Base-by-base conservation (phyloP, 75 land plant genomes). In the Cupressus sempervirens region DNA sequence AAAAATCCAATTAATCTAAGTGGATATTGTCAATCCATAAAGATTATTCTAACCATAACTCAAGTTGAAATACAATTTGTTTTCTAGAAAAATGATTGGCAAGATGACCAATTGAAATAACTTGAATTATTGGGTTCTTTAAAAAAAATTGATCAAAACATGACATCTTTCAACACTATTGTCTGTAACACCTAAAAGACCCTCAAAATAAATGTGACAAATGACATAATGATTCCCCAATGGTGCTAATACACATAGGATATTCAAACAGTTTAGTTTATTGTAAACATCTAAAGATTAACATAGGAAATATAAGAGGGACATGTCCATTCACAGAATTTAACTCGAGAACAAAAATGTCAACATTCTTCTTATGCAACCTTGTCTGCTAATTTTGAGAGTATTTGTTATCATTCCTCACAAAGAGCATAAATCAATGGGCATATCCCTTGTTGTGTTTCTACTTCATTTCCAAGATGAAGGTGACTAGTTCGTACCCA, bases 401-500 rank as follows among this genome's bases (percentile, higher is more conserved):
- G 72, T 23, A 91, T 93, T 32, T 87, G 90, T 34, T 91, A 90
- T 98, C 99, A 97, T 82, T 91, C 91, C 30, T 90, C 92, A 86
- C 95, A 94, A 9, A 97, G 88, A 2, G 89, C 82, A 86, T 92
- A 95, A 41, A 96, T 90, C 0, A 89, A 91, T 13, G 93, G 91
- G 36, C 89, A 88, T 68, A 84, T 88, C 30, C 77, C 77, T 7
- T 84, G 74, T 76, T 87, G 85, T 18, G 76, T 72, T 26, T 89
- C 48, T 32, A 85, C 87, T 79, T 88, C 87, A n/a, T n/a, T n/a
- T n/a, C n/a, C n/a, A n/a, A n/a, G n/a, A n/a, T n/a, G n/a, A n/a
- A n/a, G n/a, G n/a, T 94, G 93, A 45, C 93, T 88, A 32, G 96
- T 92, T 32, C 94, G 93, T 35, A 96, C 90, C 99, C 45, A 43